Conservation (phyloP, 345 rosid species). For the Cardamine occulta region DNA sequence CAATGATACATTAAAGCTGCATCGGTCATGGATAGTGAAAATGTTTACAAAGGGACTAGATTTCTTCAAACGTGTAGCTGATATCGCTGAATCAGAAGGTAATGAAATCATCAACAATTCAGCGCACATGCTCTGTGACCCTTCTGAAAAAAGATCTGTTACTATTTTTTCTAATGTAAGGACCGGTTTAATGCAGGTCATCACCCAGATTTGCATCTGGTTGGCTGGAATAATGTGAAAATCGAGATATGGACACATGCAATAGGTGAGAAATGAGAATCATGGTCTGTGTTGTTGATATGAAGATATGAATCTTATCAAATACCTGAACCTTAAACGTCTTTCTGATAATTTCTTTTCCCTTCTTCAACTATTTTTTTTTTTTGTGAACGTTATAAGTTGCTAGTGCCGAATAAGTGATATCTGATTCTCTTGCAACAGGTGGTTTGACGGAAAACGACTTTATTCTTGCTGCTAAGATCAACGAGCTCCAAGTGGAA, state of each 20-base stretch:
- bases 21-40: constrained; percentile 68
- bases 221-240: constrained; percentile 91
- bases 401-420: constrained; percentile 1
- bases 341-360: background rate
- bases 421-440: constrained; percentile 40
- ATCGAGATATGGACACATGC: constrained; percentile 97
- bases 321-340: constrained; percentile 4
- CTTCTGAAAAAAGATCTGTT: background rate
- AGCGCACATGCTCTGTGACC: background rate
- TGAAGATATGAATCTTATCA: constrained; percentile 25
- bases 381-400: background rate
- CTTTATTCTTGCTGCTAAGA: constrained; percentile 91
- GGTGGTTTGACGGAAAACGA: constrained; percentile 90
- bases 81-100: constrained; percentile 92
- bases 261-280: constrained; percentile 77
- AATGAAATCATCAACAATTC: constrained; percentile 5
- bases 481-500: constrained; percentile 64
- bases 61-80: constrained; percentile 70
- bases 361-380: background rate
- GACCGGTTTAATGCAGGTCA: constrained; percentile 63
- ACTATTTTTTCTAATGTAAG: constrained; percentile 12
- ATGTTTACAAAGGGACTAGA: constrained; percentile 88
- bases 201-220: constrained; percentile 98
- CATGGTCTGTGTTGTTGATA: constrained; percentile 7
- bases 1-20: constrained; percentile 69